These are phyloP conservation scores for Botrytis cinerea DNA, from an alignment of 2,329 filamentous ascomycete species.

Conservation along the genomic window DNA sequence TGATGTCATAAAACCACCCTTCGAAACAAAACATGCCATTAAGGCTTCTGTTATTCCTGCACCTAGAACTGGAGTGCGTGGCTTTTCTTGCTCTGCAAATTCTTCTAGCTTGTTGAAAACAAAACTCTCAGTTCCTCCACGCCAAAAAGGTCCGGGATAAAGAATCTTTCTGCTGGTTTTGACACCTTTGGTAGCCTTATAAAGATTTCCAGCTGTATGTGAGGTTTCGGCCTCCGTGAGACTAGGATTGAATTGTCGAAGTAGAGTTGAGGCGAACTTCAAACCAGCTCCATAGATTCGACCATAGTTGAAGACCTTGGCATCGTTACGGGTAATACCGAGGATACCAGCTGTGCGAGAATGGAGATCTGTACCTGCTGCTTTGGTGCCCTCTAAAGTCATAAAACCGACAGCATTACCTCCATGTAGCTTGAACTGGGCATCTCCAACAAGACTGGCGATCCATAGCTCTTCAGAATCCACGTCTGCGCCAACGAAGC, in stretches of 20 bases:
- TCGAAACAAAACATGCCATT: conserved; percentile 83
- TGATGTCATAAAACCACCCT: conserved; percentile 89
- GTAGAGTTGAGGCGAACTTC: conserved; percentile 85
- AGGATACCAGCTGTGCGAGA: conserved; percentile 90
- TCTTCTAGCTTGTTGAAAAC: conserved; percentile 98
- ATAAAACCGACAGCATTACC: conserved; percentile 98
- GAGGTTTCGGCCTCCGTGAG: conserved; percentile 78
- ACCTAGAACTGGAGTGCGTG: conserved; percentile 86
- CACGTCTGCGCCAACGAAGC: conserved; percentile 94
- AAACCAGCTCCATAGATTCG: conserved; percentile 97
- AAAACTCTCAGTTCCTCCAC: conserved; percentile 93
- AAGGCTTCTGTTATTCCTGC: conserved; percentile 96
- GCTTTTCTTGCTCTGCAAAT: conserved; percentile 91
- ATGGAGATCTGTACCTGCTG: conserved; percentile 89
- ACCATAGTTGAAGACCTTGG: conserved; percentile 98
- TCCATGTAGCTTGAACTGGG: conserved; percentile 91
- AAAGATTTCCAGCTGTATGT: conserved; percentile 75
- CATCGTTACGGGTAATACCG: conserved; percentile 91
- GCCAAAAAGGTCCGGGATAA: conserved; percentile 81
- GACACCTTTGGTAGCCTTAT: conserved; percentile 84
- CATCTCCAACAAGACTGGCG: conserved; percentile 89
- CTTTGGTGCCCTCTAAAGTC: conserved; percentile 95
- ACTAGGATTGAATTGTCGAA: conserved; percentile 89
- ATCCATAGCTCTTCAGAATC: conserved; percentile 99
- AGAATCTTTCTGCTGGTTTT: conserved; percentile 76